Evolutionary conservation across 345 rosid genomes (phyloP).

Genomic region (Bruguiera parviflora): DNA sequence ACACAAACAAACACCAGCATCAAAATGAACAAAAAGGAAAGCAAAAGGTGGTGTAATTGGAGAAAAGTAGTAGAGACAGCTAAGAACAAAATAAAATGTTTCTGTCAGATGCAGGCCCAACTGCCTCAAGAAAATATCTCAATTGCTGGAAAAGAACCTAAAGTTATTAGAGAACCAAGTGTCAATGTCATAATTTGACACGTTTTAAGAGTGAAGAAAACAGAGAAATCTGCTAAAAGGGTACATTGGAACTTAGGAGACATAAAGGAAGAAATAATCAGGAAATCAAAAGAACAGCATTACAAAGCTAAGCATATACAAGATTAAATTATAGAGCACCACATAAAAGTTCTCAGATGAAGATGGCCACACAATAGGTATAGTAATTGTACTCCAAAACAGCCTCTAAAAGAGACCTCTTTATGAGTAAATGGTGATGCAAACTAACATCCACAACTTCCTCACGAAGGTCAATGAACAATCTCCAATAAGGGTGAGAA

Average conservation of each 20-base stretch:
- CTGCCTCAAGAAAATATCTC: not conserved
- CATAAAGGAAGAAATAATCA: too few relatives aligned
- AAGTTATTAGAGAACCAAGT: not conserved
- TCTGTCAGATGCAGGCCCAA: not conserved
- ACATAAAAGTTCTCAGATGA: too few relatives aligned
- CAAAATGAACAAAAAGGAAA: not conserved
- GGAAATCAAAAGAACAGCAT: too few relatives aligned
- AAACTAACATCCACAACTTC: not conserved
- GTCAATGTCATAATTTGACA: not conserved
- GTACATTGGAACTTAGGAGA: too few relatives aligned
- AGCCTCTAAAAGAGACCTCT: not conserved
- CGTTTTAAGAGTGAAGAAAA: not conserved
- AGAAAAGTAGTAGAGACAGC: not conserved
- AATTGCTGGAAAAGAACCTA: not conserved
- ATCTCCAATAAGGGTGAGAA: not conserved
- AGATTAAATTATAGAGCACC: too few relatives aligned
- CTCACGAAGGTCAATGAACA: slow-evolving; percentile 10
- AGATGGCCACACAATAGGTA: too few relatives aligned
- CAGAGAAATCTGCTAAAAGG: too few relatives aligned
- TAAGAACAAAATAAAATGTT: not conserved
- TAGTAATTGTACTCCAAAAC: not conserved
- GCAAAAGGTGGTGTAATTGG: not conserved
- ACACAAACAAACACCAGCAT: not conserved
- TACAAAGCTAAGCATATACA: too few relatives aligned
- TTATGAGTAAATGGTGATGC: slow-evolving; percentile 7